Evolutionary conservation across 2,329 filamentous ascomycete species (phyloP).

Genomic region (Lasiodiplodia sp.): DNA sequence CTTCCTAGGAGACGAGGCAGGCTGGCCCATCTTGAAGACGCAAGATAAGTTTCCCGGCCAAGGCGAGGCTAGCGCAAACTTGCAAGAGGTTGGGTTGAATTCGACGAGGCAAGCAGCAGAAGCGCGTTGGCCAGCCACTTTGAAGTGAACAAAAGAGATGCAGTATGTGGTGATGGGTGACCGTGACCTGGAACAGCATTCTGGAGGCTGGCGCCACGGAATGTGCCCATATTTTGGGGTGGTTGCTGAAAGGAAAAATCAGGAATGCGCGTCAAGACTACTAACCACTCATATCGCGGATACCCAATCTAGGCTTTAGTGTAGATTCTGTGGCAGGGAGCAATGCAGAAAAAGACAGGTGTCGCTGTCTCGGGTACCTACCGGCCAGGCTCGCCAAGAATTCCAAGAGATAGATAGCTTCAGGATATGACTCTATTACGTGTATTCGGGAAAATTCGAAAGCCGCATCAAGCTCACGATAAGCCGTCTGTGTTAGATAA

Average conservation of each 20-base stretch:
- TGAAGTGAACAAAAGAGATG: not conserved
- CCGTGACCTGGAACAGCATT: constrained; percentile 8
- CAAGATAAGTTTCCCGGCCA: constrained; percentile 10
- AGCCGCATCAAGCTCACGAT: not conserved
- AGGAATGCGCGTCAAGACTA: constrained; percentile 2
- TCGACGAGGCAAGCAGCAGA: constrained; percentile 7
- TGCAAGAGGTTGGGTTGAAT: constrained; percentile 19
- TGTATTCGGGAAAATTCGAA: not conserved
- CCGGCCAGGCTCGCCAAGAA: not conserved
- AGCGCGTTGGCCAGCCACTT: constrained; percentile 18
- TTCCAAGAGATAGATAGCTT: not conserved
- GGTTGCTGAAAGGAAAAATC: not conserved
- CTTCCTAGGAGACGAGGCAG: constrained; percentile 18
- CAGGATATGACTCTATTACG: not conserved
- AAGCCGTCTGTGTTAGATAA: not conserved
- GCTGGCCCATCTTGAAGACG: constrained; percentile 21
- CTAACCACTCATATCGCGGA: constrained; percentile 8
- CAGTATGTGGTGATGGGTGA: not conserved
- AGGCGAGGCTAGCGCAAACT: constrained; percentile 7
- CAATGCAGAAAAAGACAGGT: not conserved
- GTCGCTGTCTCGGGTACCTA: not conserved
- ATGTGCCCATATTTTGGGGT: constrained; percentile 11
- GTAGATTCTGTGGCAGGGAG: not conserved
- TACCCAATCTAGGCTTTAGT: not conserved
- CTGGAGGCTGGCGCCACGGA: constrained; percentile 8